A percentile compares a stretch with the other conserved stretches of the same genome.
Conservation (phyloP, 2,329 filamentous ascomycete species). For the Diaporthe citriasiana region DNA sequence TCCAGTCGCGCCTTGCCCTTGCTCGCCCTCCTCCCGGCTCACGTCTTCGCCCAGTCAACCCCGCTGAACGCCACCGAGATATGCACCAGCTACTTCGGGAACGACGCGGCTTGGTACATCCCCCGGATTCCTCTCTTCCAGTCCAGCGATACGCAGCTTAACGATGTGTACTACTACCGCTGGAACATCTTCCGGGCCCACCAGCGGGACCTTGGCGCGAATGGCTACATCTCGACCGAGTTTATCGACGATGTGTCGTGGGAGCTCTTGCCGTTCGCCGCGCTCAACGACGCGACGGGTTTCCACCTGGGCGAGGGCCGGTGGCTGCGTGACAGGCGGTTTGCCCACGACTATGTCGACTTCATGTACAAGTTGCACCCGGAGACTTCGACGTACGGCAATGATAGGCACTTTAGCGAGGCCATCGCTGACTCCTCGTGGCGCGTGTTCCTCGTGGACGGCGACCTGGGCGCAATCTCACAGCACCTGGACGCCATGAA, state of each 20-base stretch:
- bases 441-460: slow-evolving; percentile 58
- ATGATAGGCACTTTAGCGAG: slow-evolving; percentile 59
- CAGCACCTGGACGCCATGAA: slow-evolving; percentile 54
- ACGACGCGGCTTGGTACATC: slow-evolving; percentile 57
- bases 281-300: slow-evolving; percentile 59
- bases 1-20: background rate
- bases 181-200: slow-evolving; percentile 60
- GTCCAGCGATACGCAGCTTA: slow-evolving; percentile 53
- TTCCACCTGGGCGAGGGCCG: slow-evolving; percentile 60
- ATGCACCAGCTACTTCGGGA: slow-evolving; percentile 52
- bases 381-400: slow-evolving; percentile 45
- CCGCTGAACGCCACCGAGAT: slow-evolving; percentile 37
- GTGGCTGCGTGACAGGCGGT: slow-evolving; percentile 60
- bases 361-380: slow-evolving; percentile 56
- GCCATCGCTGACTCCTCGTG: slow-evolving; percentile 58
- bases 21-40: slow-evolving; percentile 18
- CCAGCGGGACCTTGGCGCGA: slow-evolving; percentile 57
- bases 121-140: slow-evolving; percentile 56
- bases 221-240: slow-evolving; percentile 60
- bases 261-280: slow-evolving; percentile 58
- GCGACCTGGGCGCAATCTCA: slow-evolving; percentile 51
- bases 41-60: background rate
- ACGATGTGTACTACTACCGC: slow-evolving; percentile 61
- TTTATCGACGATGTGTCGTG: slow-evolving; percentile 60
- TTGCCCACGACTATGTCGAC: slow-evolving; percentile 58